Evolutionary conservation across 345 rosid species (phyloP).

Genomic region (Moricandia moricandioides): DNA sequence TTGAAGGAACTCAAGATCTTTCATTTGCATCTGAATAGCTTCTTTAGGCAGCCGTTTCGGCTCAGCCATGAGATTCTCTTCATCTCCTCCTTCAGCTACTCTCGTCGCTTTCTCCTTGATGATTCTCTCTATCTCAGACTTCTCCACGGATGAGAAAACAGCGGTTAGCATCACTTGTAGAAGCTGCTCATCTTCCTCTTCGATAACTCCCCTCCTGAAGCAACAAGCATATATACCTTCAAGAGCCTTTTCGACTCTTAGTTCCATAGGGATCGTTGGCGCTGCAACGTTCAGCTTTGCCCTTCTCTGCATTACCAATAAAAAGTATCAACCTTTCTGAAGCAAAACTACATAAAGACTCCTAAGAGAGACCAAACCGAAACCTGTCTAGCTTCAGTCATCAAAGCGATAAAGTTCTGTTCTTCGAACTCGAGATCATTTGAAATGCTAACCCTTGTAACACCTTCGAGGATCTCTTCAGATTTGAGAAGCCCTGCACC

Average conservation of each 20-base stretch:
- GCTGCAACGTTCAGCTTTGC: constrained; percentile 55
- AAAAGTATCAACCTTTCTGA: constrained; percentile 13
- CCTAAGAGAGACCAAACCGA: not conserved
- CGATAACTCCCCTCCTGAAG: constrained; percentile 65
- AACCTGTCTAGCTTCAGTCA: constrained; percentile 90
- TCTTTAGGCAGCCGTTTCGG: constrained; percentile 60
- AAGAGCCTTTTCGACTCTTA: constrained; percentile 76
- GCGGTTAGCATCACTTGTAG: constrained; percentile 56
- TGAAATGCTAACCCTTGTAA: constrained; percentile 71
- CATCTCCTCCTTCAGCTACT: constrained; percentile 55
- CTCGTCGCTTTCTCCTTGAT: constrained; percentile 59
- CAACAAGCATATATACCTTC: constrained; percentile 84
- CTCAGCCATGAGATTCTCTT: constrained; percentile 41
- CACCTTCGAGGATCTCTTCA: constrained; percentile 86
- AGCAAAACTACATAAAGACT: not conserved
- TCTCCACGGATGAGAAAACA: constrained; percentile 65
- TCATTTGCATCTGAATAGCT: constrained; percentile 83
- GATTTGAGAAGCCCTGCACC: constrained; percentile 97
- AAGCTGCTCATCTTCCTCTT: constrained; percentile 71
- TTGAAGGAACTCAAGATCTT: constrained; percentile 85
- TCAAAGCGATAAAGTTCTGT: constrained; percentile 72
- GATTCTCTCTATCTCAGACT: constrained; percentile 52
- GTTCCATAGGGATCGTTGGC: constrained; percentile 73
- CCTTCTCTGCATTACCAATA: constrained; percentile 55
- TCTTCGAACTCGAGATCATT: constrained; percentile 91